A percentile compares a stretch with the other conserved stretches of the same genome.
phyloP scores from a whole-genome alignment of 2,329 filamentous ascomycete species.

The Fusarium solani-melongenae region DNA sequence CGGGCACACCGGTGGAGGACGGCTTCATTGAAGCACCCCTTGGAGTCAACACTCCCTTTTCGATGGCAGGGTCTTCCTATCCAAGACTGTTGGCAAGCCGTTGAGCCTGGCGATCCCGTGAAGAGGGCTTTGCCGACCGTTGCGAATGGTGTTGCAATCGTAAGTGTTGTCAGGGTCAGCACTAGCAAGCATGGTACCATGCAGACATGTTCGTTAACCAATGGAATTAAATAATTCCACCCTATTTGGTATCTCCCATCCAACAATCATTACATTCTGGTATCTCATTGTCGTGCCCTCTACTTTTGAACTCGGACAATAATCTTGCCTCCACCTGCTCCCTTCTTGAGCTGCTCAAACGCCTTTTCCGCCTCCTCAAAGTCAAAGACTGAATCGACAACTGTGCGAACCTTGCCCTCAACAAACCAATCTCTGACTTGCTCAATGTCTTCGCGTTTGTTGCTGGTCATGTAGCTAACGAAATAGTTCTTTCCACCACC shows the following conservation, averaged over 20 bases:
- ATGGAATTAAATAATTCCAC: neutral
- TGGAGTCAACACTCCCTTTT: neutral
- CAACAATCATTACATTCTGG: conserved; percentile 7
- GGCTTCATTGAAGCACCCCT: neutral
- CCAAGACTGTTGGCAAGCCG: neutral
- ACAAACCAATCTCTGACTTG: conserved; percentile 65
- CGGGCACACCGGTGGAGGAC: neutral
- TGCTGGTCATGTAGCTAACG: conserved; percentile 52
- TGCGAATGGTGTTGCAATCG: neutral
- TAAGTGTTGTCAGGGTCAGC: neutral
- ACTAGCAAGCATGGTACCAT: neutral
- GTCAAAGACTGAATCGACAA: conserved; percentile 65
- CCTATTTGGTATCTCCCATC: neutral
- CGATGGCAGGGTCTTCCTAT: neutral
- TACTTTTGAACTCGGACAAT: conserved; percentile 50
- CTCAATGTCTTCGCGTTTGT: conserved; percentile 57
- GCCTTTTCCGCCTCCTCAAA: conserved; percentile 68
- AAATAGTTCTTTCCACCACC: conserved; percentile 57
- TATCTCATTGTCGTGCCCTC: conserved; percentile 3
- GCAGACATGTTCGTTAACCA: neutral
- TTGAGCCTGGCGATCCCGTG: neutral
- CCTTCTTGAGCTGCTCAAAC: conserved; percentile 68
- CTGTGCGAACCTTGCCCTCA: conserved; percentile 66
- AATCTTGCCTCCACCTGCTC: conserved; percentile 70
- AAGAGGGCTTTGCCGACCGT: neutral